These are phyloP conservation scores for Colletotrichum orchidophilum DNA, from an alignment of 2,329 filamentous ascomycete species.

Conservation along the genomic window DNA sequence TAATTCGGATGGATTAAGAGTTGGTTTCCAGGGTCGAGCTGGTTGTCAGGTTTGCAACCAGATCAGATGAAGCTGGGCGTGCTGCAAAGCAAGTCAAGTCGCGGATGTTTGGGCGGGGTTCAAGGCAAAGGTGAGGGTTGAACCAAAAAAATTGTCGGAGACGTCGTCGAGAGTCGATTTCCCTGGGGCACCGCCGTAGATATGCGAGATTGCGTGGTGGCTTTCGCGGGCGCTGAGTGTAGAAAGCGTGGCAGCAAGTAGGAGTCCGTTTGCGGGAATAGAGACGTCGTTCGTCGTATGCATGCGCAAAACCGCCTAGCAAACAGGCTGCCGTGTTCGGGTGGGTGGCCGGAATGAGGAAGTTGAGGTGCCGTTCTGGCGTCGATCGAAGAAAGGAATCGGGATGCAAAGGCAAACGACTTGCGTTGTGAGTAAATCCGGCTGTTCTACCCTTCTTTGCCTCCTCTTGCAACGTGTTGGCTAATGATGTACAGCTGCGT, in stretches of 20 bases:
- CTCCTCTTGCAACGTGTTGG: conserved; percentile 11
- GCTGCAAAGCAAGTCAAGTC: conserved; percentile 1
- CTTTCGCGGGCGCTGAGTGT: conserved; percentile 11
- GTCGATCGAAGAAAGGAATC: conserved; percentile 1
- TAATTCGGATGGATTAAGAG: conserved; percentile 19
- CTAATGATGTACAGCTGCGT: conserved; percentile 1
- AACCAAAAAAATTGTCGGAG: neutral
- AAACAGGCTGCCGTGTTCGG: conserved; percentile 24
- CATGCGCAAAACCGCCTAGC: conserved; percentile 22
- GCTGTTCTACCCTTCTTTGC: conserved; percentile 21
- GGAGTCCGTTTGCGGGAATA: conserved; percentile 20
- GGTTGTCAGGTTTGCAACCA: conserved; percentile 2
- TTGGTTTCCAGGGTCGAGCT: neutral
- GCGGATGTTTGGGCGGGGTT: neutral
- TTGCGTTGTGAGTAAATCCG: neutral
- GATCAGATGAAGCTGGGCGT: conserved; percentile 9
- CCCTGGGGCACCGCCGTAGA: conserved; percentile 11
- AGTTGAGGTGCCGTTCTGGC: conserved; percentile 2
- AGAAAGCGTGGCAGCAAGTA: conserved; percentile 1
- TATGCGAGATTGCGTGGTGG: conserved; percentile 21
- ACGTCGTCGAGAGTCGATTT: neutral
- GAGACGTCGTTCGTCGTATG: conserved; percentile 21
- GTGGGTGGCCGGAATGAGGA: conserved; percentile 15
- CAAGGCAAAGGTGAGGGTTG: neutral
- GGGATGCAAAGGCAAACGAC: neutral